Conservation (phyloP, 768 basidiomycete genomes). For the Boletus rufocinnamomeus region DNA sequence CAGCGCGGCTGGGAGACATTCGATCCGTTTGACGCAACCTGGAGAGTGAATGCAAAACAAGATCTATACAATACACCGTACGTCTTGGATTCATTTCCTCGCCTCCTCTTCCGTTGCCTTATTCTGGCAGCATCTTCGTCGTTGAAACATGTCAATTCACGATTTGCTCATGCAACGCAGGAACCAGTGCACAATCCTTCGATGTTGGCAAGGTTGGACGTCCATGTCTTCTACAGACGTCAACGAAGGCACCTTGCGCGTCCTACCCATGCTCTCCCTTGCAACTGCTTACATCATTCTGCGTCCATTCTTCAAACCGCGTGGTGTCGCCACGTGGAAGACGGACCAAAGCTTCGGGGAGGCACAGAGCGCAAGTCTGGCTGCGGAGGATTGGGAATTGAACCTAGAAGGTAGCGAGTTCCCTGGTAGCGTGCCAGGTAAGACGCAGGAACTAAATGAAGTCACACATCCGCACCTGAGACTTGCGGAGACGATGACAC, state of each 20-base stretch:
- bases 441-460: slow-evolving; percentile 56
- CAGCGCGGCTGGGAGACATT: slow-evolving; percentile 44
- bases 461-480: slow-evolving; percentile 63
- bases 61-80: slow-evolving; percentile 65
- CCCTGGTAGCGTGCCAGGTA: slow-evolving; percentile 55
- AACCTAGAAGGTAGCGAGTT: slow-evolving; percentile 54
- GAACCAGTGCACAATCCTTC: slow-evolving; percentile 54
- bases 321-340: slow-evolving; percentile 5
- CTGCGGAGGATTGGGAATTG: slow-evolving; percentile 54
- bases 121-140: not conserved
- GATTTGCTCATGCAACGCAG: slow-evolving; percentile 29
- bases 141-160: not conserved
- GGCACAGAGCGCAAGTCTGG: slow-evolving; percentile 33
- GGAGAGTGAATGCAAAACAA: slow-evolving; percentile 51
- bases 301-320: slow-evolving; percentile 63
- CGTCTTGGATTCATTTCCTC: slow-evolving; percentile 9
- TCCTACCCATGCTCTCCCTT: slow-evolving; percentile 58
- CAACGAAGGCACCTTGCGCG: slow-evolving; percentile 61
- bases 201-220: slow-evolving; percentile 63
- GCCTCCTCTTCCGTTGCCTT: slow-evolving; percentile 5
- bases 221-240: slow-evolving; percentile 55
- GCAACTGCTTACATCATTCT: slow-evolving; percentile 62
- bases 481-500: slow-evolving; percentile 56
- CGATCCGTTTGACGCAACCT: slow-evolving; percentile 51
- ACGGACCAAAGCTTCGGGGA: slow-evolving; percentile 1